These are phyloP conservation scores for Hanseniaspora jakobsenii DNA, from an alignment of 805 yeast genomes.

Conservation along the genomic window DNA sequence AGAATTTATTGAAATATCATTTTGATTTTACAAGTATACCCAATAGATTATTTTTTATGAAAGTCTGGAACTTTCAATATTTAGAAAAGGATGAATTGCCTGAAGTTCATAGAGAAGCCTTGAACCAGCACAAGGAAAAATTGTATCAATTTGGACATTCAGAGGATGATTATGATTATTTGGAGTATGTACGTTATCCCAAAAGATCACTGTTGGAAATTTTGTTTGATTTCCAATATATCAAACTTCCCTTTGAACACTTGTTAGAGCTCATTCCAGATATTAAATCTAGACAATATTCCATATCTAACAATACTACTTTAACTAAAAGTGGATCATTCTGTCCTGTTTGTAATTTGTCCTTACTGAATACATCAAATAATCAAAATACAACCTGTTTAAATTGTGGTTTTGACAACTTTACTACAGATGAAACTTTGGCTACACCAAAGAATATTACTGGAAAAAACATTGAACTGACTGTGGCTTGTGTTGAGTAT, in stretches of 20 bases:
- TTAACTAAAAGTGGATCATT: no score
- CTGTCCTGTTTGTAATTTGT: no score
- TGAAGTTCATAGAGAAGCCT: no score
- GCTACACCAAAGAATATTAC: no score
- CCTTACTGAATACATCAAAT: no score
- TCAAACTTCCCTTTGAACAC: conserved; percentile 64
- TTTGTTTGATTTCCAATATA: conserved; percentile 63
- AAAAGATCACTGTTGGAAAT: conserved; percentile 78
- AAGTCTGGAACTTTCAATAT: conserved; percentile 51
- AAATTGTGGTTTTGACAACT: no score
- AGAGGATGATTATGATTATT: conserved; percentile 69
- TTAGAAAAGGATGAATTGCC: conserved; percentile 25
- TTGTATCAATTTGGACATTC: conserved; percentile 59
- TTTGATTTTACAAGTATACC: conserved; percentile 77
- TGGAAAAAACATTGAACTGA: conserved; percentile 42
- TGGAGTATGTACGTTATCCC: conserved; percentile 87
- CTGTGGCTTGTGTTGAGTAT: conserved; percentile 78
- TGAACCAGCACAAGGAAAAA: conserved; percentile 54
- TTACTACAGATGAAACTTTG: no score
- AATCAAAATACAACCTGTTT: no score
- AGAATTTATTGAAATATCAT: conserved; percentile 65
- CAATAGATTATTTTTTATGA: conserved; percentile 64
- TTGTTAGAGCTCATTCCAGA: conserved; percentile 66
- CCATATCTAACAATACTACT: conserved; percentile 57
- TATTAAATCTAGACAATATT: conserved; percentile 70